phyloP scores from a whole-genome alignment of 1,284 basidiomycete genomes.

The Macrocybe sp. region DNA sequence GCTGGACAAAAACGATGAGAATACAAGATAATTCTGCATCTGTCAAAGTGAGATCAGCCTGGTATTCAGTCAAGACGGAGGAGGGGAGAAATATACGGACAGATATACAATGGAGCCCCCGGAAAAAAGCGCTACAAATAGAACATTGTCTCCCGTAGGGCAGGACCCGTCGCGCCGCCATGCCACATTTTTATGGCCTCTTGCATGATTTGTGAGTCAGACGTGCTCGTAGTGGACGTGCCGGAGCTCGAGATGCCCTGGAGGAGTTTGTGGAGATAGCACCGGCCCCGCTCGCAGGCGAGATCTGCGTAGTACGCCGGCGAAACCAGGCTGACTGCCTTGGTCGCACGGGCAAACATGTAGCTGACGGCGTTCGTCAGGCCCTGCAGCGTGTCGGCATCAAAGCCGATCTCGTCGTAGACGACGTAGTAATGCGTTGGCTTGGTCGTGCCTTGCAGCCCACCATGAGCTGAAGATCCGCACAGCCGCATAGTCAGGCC shows the following conservation, averaged over 20 bases:
- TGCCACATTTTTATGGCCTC: constrained; percentile 54
- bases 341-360: constrained; percentile 75
- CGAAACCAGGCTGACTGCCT: constrained; percentile 73
- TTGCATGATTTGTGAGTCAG: constrained; percentile 45
- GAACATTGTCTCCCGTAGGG: constrained; percentile 63
- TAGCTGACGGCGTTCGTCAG: constrained; percentile 64
- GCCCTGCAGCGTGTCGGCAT: constrained; percentile 59
- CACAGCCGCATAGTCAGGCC: neutral
- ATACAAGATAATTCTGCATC: too few species aligned
- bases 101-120: constrained; percentile 2
- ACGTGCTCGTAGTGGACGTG: constrained; percentile 25
- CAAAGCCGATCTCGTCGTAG: constrained; percentile 67
- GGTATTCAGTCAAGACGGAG: too few species aligned
- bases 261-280: constrained; percentile 64
- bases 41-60: too few species aligned
- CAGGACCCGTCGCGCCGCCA: constrained; percentile 43
- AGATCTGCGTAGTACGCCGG: constrained; percentile 76
- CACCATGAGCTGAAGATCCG: constrained; percentile 49
- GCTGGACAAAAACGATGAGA: too few species aligned
- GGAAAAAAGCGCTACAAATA: constrained; percentile 45
- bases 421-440: constrained; percentile 78
- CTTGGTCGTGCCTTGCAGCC: constrained; percentile 57
- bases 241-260: constrained; percentile 44
- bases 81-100: neutral
- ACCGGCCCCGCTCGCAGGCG: constrained; percentile 73